Base-by-base conservation (phyloP, 1,284 basidiomycete genomes). In the Pisolithus thermaeus region DNA sequence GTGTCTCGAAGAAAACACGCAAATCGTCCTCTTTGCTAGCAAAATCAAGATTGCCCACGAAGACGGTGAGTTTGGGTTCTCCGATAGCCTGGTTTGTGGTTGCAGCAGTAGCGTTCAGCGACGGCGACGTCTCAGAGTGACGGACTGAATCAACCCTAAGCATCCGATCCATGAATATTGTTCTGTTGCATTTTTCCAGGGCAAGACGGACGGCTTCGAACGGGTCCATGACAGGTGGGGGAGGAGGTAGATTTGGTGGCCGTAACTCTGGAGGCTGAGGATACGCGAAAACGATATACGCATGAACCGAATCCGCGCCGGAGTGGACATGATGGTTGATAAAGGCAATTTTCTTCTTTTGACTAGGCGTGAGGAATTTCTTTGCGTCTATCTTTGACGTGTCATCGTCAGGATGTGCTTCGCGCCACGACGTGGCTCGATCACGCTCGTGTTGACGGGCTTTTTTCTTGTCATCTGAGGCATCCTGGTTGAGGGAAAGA, bases 261-360 rank as follows among this genome's bases (percentile, higher is more conserved):
- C 74, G 68, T 16, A 57, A 60, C 25, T 69, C 62, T 1, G 67
- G 60, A 4, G 81, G 81, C 14, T 68, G 61, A 7, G 83, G 73
- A 65, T 91, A 79, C 1, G 86, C 90, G 65, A 95, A 93, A 27
- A 97, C 91, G 50, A 94, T 71, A 66, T 97, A 97, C 1, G 90
- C 90, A 62, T 93, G 90, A 55, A 89, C 79, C 23, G 81, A 77
- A 56, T 82, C 81, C 3, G 83, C 81, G 23, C 78, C 76, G 1
- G 80, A 71, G 67, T 95, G 91, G 62, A 94, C 81, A 59, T 95
- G 90, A 53, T 87, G 84, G 64, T 93, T 92, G 69, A 98, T 97
- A 66, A 93, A 97, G 0, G 94, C 92, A 38, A 98, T 85, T 61
- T 89, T 90, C 70, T 96, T 91, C 76, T 97, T 98, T 68, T 97